A percentile compares a stretch with the other conserved stretches of the same genome.
phyloP scores from a whole-genome alignment of 768 basidiomycete genomes.

The Russula abietina region DNA sequence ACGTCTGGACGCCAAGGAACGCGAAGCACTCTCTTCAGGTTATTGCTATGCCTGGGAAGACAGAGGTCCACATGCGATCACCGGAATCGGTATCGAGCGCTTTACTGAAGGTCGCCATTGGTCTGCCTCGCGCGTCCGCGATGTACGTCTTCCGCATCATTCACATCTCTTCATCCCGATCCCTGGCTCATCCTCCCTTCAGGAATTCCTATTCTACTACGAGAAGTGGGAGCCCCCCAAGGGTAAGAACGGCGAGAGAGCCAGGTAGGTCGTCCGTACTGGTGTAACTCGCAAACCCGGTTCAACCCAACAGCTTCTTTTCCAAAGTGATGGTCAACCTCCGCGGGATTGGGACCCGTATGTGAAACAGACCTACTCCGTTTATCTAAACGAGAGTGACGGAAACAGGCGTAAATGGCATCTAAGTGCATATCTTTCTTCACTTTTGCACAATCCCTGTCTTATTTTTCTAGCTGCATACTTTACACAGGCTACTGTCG shows the following conservation, averaged over 20 bases:
- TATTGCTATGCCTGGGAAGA: conserved; percentile 90
- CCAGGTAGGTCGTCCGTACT: conserved; percentile 22
- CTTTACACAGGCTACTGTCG: conserved; percentile 72
- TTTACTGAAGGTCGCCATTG: conserved; percentile 79
- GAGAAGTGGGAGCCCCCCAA: conserved; percentile 41
- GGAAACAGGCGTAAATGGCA: conserved; percentile 39
- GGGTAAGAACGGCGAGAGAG: conserved; percentile 35
- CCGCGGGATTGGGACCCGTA: conserved; percentile 39
- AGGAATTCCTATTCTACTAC: conserved; percentile 55
- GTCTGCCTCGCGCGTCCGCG: conserved; percentile 73
- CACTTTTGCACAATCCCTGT: neutral
- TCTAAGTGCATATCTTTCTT: conserved; percentile 37
- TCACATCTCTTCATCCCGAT: conserved; percentile 7
- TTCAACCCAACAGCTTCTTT: conserved; percentile 13
- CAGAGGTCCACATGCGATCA: conserved; percentile 69
- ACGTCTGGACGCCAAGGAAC: conserved; percentile 77
- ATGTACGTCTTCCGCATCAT: conserved; percentile 26
- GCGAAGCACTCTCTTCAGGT: conserved; percentile 56
- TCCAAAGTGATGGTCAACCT: conserved; percentile 35
- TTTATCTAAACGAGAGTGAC: conserved; percentile 27
- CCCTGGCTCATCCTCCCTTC: conserved; percentile 5
- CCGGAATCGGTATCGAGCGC: conserved; percentile 81
- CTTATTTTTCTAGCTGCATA: conserved; percentile 56
- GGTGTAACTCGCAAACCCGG: conserved; percentile 18
- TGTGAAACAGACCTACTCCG: conserved; percentile 53